These are phyloP conservation scores for Suhomyces ambrosiae DNA, from an alignment of 1,139 yeast genomes.

Conservation along the genomic window DNA sequence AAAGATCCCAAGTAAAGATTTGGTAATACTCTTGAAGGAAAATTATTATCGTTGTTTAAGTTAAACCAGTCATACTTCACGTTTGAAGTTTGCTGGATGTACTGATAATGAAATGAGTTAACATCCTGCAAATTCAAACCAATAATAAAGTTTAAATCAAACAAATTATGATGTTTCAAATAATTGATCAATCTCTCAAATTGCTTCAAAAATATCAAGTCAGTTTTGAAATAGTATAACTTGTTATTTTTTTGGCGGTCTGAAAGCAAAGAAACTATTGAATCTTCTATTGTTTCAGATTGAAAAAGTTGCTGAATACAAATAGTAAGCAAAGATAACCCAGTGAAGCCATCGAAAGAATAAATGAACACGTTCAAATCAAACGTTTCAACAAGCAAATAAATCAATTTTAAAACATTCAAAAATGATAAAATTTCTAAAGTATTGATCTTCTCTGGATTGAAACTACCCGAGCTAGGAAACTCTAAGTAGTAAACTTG, in stretches of 20 bases:
- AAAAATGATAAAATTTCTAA: conserved; percentile 32
- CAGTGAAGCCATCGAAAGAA: conserved; percentile 46
- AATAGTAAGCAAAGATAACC: conserved; percentile 35
- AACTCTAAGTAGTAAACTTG: conserved; percentile 34
- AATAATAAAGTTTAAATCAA: conserved; percentile 7
- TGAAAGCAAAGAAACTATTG: conserved; percentile 17
- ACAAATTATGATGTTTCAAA: conserved; percentile 17
- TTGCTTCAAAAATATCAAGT: conserved; percentile 34
- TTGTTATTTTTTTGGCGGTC: conserved; percentile 19
- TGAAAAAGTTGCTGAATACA: conserved; percentile 17
- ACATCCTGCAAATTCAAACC: conserved; percentile 16
- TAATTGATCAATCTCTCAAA: conserved; percentile 35
- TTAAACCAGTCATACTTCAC: conserved; percentile 39
- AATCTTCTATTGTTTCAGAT: conserved; percentile 24
- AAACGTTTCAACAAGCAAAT: conserved; percentile 22
- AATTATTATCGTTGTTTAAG: conserved; percentile 35
- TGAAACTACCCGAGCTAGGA: conserved; percentile 35
- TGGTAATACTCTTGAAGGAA: conserved; percentile 37
- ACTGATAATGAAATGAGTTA: conserved; percentile 13
- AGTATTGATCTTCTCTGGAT: conserved; percentile 25
- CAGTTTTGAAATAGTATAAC: conserved; percentile 37
- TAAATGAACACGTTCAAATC: conserved; percentile 34
- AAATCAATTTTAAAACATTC: conserved; percentile 36
- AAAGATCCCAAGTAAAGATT: conserved; percentile 39
- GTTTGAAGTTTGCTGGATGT: conserved; percentile 7